phyloP scores from a whole-genome alignment of 2,329 filamentous ascomycete species.

The Ceratocystis albifundus region DNA sequence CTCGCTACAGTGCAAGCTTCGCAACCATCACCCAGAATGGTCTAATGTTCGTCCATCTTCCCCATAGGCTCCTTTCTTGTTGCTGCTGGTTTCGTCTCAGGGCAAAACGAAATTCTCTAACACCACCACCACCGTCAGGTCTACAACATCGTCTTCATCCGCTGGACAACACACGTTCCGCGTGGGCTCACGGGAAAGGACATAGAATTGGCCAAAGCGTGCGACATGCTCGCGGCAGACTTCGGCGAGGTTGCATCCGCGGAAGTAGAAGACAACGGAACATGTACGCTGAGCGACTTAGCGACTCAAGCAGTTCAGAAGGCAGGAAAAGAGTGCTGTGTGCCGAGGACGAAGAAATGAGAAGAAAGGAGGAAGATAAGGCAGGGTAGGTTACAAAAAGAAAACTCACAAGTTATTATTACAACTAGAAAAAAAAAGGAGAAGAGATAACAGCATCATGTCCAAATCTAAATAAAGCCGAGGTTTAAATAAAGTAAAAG shows the following conservation, averaged over 20 bases:
- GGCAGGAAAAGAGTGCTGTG: conserved; percentile 43
- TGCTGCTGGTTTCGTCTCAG: not conserved
- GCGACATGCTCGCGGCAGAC: conserved; percentile 46
- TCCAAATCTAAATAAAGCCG: conserved; percentile 15
- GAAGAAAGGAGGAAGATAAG: not conserved
- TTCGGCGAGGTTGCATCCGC: conserved; percentile 38
- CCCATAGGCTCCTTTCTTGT: not conserved
- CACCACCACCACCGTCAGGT: conserved; percentile 35
- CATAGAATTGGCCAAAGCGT: conserved; percentile 48
- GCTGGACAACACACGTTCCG: conserved; percentile 62
- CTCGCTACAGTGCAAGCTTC: conserved; percentile 53
- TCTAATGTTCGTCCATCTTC: conserved; percentile 45
- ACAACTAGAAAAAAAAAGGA: conserved; percentile 25
- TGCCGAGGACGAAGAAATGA: conserved; percentile 33
- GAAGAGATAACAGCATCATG: conserved; percentile 21
- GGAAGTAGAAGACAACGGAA: conserved; percentile 28
- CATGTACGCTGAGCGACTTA: conserved; percentile 33
- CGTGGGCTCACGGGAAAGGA: conserved; percentile 54
- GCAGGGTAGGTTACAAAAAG: not conserved
- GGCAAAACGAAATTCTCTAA: not conserved
- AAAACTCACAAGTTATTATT: conserved; percentile 18
- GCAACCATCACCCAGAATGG: conserved; percentile 67
- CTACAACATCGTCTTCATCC: conserved; percentile 58
- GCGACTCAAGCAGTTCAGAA: conserved; percentile 37
- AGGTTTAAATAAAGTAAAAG: conserved; percentile 11